Evolutionary conservation across 2,329 filamentous ascomycete genomes (phyloP).

Genomic region (Penicillium vulpinum): DNA sequence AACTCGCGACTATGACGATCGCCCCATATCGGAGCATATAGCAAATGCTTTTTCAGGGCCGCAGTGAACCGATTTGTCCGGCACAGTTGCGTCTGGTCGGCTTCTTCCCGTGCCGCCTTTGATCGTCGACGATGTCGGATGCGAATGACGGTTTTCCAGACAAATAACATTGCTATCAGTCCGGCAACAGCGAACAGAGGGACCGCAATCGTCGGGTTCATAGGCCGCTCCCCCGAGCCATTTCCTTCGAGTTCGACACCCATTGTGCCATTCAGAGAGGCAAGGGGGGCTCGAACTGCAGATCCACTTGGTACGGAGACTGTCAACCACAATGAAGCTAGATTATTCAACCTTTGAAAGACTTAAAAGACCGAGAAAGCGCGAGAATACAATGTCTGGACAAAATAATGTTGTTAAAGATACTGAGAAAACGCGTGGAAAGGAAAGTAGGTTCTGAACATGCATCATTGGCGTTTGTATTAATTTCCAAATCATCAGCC

Average conservation of each 20-base stretch:
- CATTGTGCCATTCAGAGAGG: conserved; percentile 25
- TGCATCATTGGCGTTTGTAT: conserved; percentile 18
- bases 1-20: conserved; percentile 73
- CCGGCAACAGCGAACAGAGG: conserved; percentile 33
- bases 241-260: conserved; percentile 32
- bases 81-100: conserved; percentile 25
- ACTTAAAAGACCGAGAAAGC: conserved; percentile 1
- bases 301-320: conserved; percentile 3
- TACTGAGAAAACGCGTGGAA: background rate
- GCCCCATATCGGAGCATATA: conserved; percentile 65
- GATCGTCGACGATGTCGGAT: conserved; percentile 28
- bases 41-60: conserved; percentile 41
- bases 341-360: conserved; percentile 14
- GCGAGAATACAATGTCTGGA: background rate
- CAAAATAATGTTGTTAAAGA: background rate
- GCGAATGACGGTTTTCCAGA: conserved; percentile 24
- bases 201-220: conserved; percentile 35
- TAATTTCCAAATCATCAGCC: background rate
- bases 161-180: conserved; percentile 24
- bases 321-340: conserved; percentile 14
- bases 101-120: conserved; percentile 15
- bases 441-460: conserved; percentile 5
- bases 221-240: conserved; percentile 30
- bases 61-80: conserved; percentile 17
- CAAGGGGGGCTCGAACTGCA: background rate